phyloP scores from a whole-genome alignment of 768 basidiomycete genomes.

The Termitomyces eurrhizus region DNA sequence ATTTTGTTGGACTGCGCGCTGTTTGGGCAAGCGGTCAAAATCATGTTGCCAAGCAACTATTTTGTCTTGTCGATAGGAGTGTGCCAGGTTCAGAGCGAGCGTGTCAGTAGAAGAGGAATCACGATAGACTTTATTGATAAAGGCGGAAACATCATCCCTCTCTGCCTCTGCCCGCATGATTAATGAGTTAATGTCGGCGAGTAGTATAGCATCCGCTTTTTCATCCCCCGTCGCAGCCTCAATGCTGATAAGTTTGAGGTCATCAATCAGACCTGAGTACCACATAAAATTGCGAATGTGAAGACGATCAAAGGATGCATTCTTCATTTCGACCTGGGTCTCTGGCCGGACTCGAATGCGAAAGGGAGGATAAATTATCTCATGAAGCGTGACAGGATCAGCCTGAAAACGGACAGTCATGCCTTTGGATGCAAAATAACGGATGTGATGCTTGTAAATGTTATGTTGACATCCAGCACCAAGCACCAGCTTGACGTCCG shows the following conservation, averaged over 20 bases:
- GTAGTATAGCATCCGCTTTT: constrained; percentile 58
- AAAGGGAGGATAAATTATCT: constrained; percentile 87
- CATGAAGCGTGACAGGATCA: constrained; percentile 77
- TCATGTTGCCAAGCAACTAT: constrained; percentile 97
- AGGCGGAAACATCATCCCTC: constrained; percentile 62
- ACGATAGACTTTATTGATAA: constrained; percentile 78
- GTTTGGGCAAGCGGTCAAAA: constrained; percentile 81
- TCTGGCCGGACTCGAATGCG: constrained; percentile 84
- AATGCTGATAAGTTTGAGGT: constrained; percentile 71
- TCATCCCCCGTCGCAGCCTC: constrained; percentile 81
- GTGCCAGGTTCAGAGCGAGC: constrained; percentile 80
- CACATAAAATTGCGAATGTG: constrained; percentile 67
- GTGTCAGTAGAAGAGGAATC: constrained; percentile 82
- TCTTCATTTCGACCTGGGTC: constrained; percentile 85
- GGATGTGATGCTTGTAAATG: constrained; percentile 87
- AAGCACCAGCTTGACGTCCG: constrained; percentile 78
- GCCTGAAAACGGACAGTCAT: constrained; percentile 89
- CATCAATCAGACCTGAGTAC: constrained; percentile 74
- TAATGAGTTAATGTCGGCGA: constrained; percentile 59
- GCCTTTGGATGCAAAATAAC: constrained; percentile 82
- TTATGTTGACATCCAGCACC: constrained; percentile 93
- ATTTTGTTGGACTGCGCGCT: constrained; percentile 42
- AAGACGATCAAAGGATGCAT: constrained; percentile 80
- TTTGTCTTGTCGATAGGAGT: constrained; percentile 85
- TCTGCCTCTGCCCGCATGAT: constrained; percentile 74